Conservation (phyloP, 208 protist genomes). For the Leishmania amazonensis region DNA sequence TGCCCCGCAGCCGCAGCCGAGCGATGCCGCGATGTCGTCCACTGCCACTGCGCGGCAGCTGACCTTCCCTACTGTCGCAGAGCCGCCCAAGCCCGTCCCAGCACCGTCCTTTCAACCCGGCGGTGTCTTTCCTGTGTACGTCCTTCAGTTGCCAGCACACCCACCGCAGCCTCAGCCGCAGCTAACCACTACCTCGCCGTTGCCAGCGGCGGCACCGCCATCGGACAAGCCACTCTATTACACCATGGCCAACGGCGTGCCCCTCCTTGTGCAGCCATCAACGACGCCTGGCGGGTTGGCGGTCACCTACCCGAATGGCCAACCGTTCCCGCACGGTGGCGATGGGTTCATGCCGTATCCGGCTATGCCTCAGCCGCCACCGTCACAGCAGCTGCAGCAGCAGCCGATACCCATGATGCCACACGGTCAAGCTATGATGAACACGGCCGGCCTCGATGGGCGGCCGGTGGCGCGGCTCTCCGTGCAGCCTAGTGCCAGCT, state of each 20-base stretch:
- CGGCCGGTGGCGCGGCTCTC: not conserved
- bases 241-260: constrained; percentile 25
- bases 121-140: constrained; percentile 2
- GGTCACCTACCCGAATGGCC: constrained; percentile 14
- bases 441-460: not conserved
- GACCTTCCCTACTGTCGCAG: not conserved
- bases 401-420: not conserved
- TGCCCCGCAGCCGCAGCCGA: constrained; percentile 1
- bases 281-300: constrained; percentile 16
- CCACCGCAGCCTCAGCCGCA: not conserved
- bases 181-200: not conserved
- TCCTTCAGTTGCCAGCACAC: not conserved
- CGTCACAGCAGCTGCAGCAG: constrained; percentile 6
- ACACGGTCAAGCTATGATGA: not conserved
- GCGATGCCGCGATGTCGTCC: not conserved
- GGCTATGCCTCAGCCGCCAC: not conserved
- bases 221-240: constrained; percentile 28
- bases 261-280: constrained; percentile 26
- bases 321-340: constrained; percentile 9
- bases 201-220: not conserved
- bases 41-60: not conserved
- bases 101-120: not conserved
- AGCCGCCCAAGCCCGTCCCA: not conserved
- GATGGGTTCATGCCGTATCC: not conserved
- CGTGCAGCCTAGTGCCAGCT: not conserved